phyloP scores from a whole-genome alignment of 1,139 yeast genomes.

The Suhomyces bribrorum region DNA sequence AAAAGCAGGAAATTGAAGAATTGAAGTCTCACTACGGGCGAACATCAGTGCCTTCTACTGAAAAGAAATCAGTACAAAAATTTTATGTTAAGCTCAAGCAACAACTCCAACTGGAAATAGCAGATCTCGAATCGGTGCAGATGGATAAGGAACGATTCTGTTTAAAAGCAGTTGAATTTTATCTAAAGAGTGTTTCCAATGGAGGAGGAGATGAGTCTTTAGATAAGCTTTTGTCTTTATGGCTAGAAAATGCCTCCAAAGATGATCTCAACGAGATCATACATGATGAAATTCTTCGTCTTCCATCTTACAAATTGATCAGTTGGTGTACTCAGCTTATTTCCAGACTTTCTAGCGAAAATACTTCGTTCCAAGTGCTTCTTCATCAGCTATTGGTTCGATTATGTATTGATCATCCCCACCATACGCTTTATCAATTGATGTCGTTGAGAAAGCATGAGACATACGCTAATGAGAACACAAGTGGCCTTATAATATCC shows the following conservation, averaged over 20 bases:
- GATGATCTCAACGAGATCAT: conserved; percentile 40
- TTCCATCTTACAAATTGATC: conserved; percentile 64
- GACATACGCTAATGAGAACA: conserved; percentile 26
- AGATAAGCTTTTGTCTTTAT: conserved; percentile 80
- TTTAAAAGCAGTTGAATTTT: conserved; percentile 58
- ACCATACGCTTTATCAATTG: conserved; percentile 71
- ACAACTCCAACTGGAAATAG: conserved; percentile 51
- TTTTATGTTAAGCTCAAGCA: conserved; percentile 50
- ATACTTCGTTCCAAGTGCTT: conserved; percentile 53
- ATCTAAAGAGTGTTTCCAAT: conserved; percentile 53
- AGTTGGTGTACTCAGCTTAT: conserved; percentile 85
- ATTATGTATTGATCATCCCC: conserved; percentile 67
- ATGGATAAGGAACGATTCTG: conserved; percentile 47
- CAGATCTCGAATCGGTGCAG: conserved; percentile 42
- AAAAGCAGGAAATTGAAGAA: conserved; percentile 49
- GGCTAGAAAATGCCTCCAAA: conserved; percentile 65
- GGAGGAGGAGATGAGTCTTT: conserved; percentile 59
- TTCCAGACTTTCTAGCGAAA: conserved; percentile 61
- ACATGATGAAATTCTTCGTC: conserved; percentile 29
- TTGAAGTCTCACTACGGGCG: conserved; percentile 47
- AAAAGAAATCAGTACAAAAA: conserved; percentile 51
- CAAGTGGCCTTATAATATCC: conserved; percentile 39
- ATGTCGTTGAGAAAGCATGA: conserved; percentile 56
- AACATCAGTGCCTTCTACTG: conserved; percentile 39
- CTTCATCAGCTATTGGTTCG: conserved; percentile 52